Percentiles rank a stretch among this genome's conserved stretches.
These are phyloP conservation scores for Avena sativa DNA, from an alignment of 176 grass and related monocot genomes.

Conservation along the genomic window DNA sequence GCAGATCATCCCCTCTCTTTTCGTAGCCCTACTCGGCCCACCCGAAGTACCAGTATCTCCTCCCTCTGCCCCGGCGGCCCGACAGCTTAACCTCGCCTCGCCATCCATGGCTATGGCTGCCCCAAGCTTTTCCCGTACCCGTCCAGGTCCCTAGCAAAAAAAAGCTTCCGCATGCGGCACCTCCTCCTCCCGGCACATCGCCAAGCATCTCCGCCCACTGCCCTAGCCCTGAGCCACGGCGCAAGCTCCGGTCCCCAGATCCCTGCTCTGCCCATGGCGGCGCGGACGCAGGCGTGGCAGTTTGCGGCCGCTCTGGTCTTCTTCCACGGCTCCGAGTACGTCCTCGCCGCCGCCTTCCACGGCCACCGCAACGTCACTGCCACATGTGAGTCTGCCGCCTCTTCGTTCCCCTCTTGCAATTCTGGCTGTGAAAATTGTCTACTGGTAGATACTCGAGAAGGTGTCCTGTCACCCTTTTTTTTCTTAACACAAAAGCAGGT, in stretches of 20 bases:
- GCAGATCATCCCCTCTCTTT: no score
- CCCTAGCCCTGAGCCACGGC: constrained; percentile 16
- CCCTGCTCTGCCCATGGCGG: constrained; percentile 37
- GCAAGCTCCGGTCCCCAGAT: constrained; percentile 22
- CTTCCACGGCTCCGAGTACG: constrained; percentile 89
- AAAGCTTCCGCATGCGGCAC: constrained; percentile 32
- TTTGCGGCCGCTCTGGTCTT: constrained; percentile 62
- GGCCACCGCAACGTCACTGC: constrained; percentile 66
- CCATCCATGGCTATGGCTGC: background rate
- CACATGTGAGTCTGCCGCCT: constrained; percentile 55
- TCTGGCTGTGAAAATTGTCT: constrained; percentile 4
- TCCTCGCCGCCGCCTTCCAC: constrained; percentile 72
- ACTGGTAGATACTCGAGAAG: background rate
- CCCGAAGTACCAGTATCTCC: background rate
- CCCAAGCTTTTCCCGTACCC: constrained; percentile 3
- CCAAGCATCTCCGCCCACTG: constrained; percentile 17
- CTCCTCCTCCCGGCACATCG: background rate
- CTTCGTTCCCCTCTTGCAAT: background rate
- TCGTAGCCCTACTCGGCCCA: background rate
- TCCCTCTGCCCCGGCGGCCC: background rate
- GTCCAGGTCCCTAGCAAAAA: background rate
- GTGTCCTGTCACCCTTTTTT: background rate
- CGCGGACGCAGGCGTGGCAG: constrained; percentile 58
- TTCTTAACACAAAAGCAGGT: background rate
- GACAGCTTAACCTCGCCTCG: background rate